Evolutionary conservation across 1,284 basidiomycete genomes (phyloP), one percentile per base, ranked within the genome.

Genomic region (Sanguinoderma infundibulare): DNA sequence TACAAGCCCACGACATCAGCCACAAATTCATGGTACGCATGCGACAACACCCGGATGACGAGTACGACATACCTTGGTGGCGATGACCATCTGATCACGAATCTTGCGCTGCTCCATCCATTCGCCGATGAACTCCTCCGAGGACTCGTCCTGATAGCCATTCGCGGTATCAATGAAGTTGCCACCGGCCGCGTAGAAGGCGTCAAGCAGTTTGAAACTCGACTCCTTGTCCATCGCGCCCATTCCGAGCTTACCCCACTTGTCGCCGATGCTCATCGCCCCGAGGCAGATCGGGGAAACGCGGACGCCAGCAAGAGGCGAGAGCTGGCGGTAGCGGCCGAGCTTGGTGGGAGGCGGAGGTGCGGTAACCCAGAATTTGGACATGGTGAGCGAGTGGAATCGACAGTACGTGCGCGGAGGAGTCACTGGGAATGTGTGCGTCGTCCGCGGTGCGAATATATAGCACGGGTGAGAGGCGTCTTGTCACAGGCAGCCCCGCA

Each of bases 221-320:
- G 57, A 20, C 59, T 73, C 70, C 66, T 76, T 74, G 63, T 70
- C 59, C 73, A 84, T 84, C 10, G 69, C 64, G 12, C 81, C 81
- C 68, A 78, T 69, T 2, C 73, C 73, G 17, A 69, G 71, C 32
- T 54, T 30, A 0, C 51, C 70, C 83, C 84, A 83, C 55, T 80
- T 75, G 62, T 83, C 76, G 61, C 74, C 84, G 54, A 87, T 78
- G 70, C 74, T 83, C 81, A 83, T 81, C 1, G 74, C 84, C 12
- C 86, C 86, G n/a, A 84, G 73, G 55, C 73, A 74, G 14, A 84
- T 70, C 0, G 82, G 82, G 6, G 81, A 82, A 39, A 84, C 83
- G 59, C 75, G 72, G 50, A 81, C 62, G 32, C 69, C 67, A 9
- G 65, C 66, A 12, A 64, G 42, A 8, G 67, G 65, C 6, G 63